A percentile compares a stretch with the other conserved stretches of the same genome.
Evolutionary conservation across 768 basidiomycete genomes (phyloP).

Genomic region (Collybia sordida): DNA sequence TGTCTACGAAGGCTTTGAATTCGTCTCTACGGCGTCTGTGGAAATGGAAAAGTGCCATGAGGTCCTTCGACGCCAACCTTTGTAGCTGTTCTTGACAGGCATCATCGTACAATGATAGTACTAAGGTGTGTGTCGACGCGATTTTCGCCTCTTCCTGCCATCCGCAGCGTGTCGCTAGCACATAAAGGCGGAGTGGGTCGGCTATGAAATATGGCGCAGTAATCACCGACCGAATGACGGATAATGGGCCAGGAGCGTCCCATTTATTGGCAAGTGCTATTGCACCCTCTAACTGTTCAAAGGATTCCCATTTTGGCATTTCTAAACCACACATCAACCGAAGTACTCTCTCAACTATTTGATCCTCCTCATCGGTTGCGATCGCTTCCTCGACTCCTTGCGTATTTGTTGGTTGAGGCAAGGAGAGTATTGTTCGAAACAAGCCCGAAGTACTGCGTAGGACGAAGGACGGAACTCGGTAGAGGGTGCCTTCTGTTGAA

Average conservation of each 20-base stretch:
- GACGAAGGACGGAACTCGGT: constrained; percentile 42
- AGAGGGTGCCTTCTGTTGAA: constrained; percentile 39
- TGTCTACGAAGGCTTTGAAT: constrained; percentile 35
- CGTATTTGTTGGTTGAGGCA: constrained; percentile 4
- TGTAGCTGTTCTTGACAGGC: constrained; percentile 29
- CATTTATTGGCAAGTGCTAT: constrained; percentile 43
- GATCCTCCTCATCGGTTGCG: constrained; percentile 31
- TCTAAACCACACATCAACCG: constrained; percentile 41
- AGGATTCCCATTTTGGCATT: constrained; percentile 36
- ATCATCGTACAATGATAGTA: constrained; percentile 35
- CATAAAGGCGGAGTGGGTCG: constrained; percentile 48
- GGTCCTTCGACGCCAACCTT: constrained; percentile 29
- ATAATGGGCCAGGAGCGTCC: constrained; percentile 43
- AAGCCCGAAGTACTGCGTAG: constrained; percentile 37
- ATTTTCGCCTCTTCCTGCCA: constrained; percentile 44
- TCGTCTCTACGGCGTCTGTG: constrained; percentile 38
- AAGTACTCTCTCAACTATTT: constrained; percentile 36
- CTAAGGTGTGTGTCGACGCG: constrained; percentile 41
- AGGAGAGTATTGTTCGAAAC: constrained; percentile 37
- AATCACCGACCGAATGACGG: constrained; percentile 39
- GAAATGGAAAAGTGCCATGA: constrained; percentile 38
- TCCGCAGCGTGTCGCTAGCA: constrained; percentile 39
- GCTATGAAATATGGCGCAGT: constrained; percentile 40
- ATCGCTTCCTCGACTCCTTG: constrained; percentile 11
- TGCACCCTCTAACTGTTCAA: constrained; percentile 38